Percentiles rank a stretch among this genome's conserved stretches.
Evolutionary conservation across 768 basidiomycete species (phyloP).

Genomic region (Russula sp.): DNA sequence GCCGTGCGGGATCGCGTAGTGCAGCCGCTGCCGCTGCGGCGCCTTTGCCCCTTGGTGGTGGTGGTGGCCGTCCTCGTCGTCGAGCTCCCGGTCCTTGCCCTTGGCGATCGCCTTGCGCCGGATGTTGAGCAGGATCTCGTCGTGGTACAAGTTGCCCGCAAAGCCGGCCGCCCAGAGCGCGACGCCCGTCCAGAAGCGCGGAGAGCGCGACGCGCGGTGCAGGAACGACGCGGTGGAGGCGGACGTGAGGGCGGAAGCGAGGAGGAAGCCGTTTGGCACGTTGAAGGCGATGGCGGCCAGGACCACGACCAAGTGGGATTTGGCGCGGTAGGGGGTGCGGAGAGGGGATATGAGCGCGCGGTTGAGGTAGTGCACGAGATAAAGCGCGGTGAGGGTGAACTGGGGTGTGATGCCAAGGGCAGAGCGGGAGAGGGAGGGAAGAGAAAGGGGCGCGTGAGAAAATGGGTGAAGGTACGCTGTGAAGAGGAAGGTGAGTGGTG

Average conservation of each 20-base stretch:
- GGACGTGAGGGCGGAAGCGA: constrained; percentile 67
- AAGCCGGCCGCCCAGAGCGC: constrained; percentile 67
- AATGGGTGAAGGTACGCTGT: constrained; percentile 46
- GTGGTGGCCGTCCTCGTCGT: constrained; percentile 11
- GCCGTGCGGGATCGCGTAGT: constrained; percentile 79
- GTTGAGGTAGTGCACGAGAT: constrained; percentile 74
- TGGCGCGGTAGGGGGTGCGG: constrained; percentile 72
- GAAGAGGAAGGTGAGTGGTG: constrained; percentile 51
- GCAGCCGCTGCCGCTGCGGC: constrained; percentile 31
- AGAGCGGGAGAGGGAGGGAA: constrained; percentile 37
- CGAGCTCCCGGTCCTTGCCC: constrained; percentile 28
- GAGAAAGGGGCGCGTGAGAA: constrained; percentile 31
- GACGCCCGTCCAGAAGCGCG: constrained; percentile 58
- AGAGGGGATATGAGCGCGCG: constrained; percentile 77
- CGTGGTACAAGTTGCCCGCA: constrained; percentile 77
- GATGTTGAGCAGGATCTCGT: constrained; percentile 83
- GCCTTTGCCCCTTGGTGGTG: not conserved
- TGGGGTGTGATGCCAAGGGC: constrained; percentile 10
- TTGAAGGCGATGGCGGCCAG: constrained; percentile 60
- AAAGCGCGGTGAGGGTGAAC: constrained; percentile 49
- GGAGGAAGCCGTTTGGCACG: constrained; percentile 58
- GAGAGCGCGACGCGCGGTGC: constrained; percentile 29
- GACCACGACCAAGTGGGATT: constrained; percentile 62
- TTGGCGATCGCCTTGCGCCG: constrained; percentile 52
- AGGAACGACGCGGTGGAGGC: constrained; percentile 44